phyloP scores from a whole-genome alignment of 805 yeast genomes.

The Metschnikowia bowlesiae region DNA sequence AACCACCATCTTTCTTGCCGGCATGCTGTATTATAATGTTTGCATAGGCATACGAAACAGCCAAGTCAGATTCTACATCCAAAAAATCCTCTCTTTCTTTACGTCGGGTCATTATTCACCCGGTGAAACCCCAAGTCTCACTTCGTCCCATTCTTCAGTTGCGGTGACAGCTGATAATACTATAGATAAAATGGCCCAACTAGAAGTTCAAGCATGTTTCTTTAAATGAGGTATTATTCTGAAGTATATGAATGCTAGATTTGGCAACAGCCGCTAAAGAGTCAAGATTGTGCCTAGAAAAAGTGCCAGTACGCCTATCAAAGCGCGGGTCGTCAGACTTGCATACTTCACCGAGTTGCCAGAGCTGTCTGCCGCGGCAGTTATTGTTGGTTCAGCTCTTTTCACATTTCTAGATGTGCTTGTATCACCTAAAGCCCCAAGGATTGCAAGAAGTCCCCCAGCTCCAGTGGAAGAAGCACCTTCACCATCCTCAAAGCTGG shows the following conservation, averaged over 20 bases:
- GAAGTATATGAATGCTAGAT: constrained; percentile 2
- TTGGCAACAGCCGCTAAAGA: constrained; percentile 1
- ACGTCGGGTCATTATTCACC: too few species aligned
- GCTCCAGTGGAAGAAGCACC: background rate
- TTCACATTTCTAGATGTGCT: constrained; percentile 3
- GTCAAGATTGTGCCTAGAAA: constrained; percentile 6
- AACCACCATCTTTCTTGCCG: too few species aligned
- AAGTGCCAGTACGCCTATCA: constrained; percentile 5
- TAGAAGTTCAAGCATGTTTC: background rate
- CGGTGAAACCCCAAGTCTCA: too few species aligned
- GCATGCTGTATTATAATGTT: too few species aligned
- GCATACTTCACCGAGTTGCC: background rate
- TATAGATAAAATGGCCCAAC: background rate
- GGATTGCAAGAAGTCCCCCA: constrained; percentile 1
- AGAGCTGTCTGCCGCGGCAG: constrained; percentile 3
- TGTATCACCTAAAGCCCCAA: constrained; percentile 7
- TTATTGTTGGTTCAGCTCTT: constrained; percentile 1
- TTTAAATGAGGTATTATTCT: background rate
- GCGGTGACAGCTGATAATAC: background rate
- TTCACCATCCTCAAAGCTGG: background rate
- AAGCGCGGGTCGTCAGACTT: background rate
- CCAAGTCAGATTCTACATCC: too few species aligned
- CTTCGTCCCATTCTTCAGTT: too few species aligned
- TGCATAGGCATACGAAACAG: too few species aligned
- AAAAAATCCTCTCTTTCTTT: too few species aligned